phyloP scores from a whole-genome alignment of 2,329 filamentous ascomycete species.

The Cladosporium sphaerospermum region DNA sequence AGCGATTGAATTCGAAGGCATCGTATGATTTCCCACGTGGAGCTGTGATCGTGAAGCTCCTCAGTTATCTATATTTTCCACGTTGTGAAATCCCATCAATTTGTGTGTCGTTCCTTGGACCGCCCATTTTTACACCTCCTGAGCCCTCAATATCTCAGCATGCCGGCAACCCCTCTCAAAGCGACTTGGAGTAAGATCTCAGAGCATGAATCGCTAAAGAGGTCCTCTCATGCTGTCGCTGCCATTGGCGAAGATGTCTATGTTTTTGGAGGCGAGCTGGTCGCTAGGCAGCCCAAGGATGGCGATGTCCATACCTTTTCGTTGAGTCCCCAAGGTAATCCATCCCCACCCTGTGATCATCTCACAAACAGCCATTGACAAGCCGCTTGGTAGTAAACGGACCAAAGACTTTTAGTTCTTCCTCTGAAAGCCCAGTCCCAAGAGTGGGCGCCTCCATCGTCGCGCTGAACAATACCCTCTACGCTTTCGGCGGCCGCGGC shows the following conservation, averaged over 20 bases:
- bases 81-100: too few relatives aligned
- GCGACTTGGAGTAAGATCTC: slow-evolving; percentile 35
- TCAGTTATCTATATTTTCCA: too few relatives aligned
- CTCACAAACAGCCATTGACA: too few relatives aligned
- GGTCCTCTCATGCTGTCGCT: slow-evolving; percentile 66
- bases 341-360: too few relatives aligned
- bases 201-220: slow-evolving; percentile 45
- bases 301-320: slow-evolving; percentile 62
- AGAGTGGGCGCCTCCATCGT: slow-evolving; percentile 69
- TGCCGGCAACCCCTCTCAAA: slow-evolving; percentile 10
- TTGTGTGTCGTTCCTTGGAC: too few relatives aligned
- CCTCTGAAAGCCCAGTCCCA: slow-evolving; percentile 49
- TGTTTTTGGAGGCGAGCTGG: slow-evolving; percentile 72
- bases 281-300: slow-evolving; percentile 61
- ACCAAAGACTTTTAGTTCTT: not conserved
- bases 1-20: too few relatives aligned
- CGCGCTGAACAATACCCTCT: slow-evolving; percentile 63
- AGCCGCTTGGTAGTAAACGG: not conserved
- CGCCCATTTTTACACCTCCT: too few relatives aligned
- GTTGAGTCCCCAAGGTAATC: not conserved
- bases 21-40: too few relatives aligned
- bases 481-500: slow-evolving; percentile 74
- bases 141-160: not conserved
- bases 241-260: slow-evolving; percentile 46
- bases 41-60: too few relatives aligned